Conservation (phyloP, 495 filamentous ascomycete genomes). For the Hypomontagnella submonticulosa region DNA sequence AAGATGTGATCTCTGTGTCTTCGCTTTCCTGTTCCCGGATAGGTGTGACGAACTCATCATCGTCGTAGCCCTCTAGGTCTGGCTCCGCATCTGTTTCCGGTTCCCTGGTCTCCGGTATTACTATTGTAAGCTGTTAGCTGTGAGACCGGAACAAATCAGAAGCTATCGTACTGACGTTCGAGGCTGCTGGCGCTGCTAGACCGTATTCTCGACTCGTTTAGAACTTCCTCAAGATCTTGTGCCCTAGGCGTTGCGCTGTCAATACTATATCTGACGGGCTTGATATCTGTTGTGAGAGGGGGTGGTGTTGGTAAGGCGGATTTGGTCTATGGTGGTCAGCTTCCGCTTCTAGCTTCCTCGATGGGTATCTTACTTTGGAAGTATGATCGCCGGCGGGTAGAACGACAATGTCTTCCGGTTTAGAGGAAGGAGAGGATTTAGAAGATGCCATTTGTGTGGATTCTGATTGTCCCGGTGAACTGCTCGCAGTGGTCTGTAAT, state of each 20-base stretch:
- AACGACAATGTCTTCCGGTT: slow-evolving; percentile 39
- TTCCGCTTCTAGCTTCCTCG: slow-evolving; percentile 25
- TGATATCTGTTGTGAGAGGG: slow-evolving; percentile 74
- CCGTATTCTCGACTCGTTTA: slow-evolving; percentile 58
- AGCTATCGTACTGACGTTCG: slow-evolving; percentile 67
- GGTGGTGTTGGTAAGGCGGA: slow-evolving; percentile 60
- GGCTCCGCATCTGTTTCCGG: slow-evolving; percentile 52
- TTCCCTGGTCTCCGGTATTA: slow-evolving; percentile 62
- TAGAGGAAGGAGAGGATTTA: slow-evolving; percentile 38
- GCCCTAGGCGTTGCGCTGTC: slow-evolving; percentile 84
- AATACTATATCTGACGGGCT: slow-evolving; percentile 68
- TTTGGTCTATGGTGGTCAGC: slow-evolving; percentile 50
- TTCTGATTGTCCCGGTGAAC: slow-evolving; percentile 42
- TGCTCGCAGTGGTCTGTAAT: slow-evolving; percentile 52
- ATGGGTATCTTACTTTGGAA: slow-evolving; percentile 49
- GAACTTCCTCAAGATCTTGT: slow-evolving; percentile 76
- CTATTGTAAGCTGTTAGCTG: slow-evolving; percentile 43
- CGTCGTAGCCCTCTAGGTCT: slow-evolving; percentile 49
- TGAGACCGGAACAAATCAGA: not conserved
- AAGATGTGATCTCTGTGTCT: slow-evolving; percentile 71
- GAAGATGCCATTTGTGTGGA: slow-evolving; percentile 46
- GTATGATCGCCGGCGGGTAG: slow-evolving; percentile 43
- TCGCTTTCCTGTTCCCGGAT: slow-evolving; percentile 60
- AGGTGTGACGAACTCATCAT: slow-evolving; percentile 55
- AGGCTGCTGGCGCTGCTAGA: slow-evolving; percentile 71